Percentiles rank a stretch among this genome's conserved stretches.
Evolutionary conservation across 768 basidiomycete genomes (phyloP).

Genomic region (Udeniomyces megalosporus): DNA sequence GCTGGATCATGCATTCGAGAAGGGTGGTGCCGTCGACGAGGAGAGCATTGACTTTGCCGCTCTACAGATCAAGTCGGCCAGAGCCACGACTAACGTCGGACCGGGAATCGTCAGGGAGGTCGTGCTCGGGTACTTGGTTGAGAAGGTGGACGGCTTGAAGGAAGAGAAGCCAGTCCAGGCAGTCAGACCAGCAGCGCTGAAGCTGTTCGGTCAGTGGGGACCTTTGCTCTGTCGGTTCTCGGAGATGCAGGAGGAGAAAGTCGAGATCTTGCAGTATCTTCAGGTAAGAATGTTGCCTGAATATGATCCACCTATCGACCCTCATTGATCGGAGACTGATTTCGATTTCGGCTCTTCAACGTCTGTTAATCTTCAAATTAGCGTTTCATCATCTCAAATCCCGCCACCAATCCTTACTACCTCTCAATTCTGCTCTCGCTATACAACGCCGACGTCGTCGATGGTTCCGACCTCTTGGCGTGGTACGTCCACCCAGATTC

Average conservation of each 20-base stretch:
- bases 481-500: slow-evolving; percentile 56
- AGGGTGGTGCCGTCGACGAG: slow-evolving; percentile 81
- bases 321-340: too few species aligned
- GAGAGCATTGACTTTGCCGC: slow-evolving; percentile 90
- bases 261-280: slow-evolving; percentile 59
- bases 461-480: slow-evolving; percentile 71
- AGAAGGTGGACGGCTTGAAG: slow-evolving; percentile 47
- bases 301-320: too few species aligned
- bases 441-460: slow-evolving; percentile 83
- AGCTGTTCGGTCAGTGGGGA: slow-evolving; percentile 63
- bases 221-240: slow-evolving; percentile 61
- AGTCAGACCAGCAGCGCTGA: slow-evolving; percentile 41
- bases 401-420: slow-evolving; percentile 46
- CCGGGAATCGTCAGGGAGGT: slow-evolving; percentile 61
- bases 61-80: slow-evolving; percentile 65
- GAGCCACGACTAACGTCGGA: slow-evolving; percentile 58
- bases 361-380: too few species aligned
- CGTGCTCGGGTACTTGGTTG: slow-evolving; percentile 70
- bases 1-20: slow-evolving; percentile 77
- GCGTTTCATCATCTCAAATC: slow-evolving; percentile 34
- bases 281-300: too few species aligned
- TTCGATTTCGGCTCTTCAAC: too few species aligned
- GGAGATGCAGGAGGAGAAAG: slow-evolving; percentile 41
- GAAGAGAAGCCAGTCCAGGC: slow-evolving; percentile 40
- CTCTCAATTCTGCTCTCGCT: slow-evolving; percentile 68